phyloP scores from a whole-genome alignment of 345 rosid species.

The Noccaea caerulescens region DNA sequence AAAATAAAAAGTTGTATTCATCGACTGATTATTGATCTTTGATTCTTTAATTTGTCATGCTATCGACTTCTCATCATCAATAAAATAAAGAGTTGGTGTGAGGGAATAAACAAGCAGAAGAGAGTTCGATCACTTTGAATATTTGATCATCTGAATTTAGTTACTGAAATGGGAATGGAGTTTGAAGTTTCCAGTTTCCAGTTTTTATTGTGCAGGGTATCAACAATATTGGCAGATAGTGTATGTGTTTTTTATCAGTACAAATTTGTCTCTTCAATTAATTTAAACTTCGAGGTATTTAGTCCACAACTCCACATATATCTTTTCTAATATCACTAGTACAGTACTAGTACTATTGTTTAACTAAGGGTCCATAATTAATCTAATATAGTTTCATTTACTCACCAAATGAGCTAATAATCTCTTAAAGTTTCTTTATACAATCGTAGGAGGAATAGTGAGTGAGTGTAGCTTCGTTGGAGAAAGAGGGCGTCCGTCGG shows the following conservation, averaged over 20 bases:
- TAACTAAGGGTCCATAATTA: no score
- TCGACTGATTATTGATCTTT: not conserved
- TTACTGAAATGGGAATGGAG: not conserved
- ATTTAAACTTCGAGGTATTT: not conserved
- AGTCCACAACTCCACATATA: not conserved
- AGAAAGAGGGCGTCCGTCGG: conserved; percentile 37
- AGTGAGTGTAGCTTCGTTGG: conserved; percentile 14
- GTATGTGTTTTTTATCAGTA: not conserved
- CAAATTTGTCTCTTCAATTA: not conserved
- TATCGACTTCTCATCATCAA: conserved; percentile 1
- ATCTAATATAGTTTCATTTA: no score
- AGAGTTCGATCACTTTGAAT: not conserved
- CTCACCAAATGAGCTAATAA: not conserved
- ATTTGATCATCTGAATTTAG: no score
- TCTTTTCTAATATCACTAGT: not conserved
- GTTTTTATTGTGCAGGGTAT: not conserved
- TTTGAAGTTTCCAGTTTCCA: conserved; percentile 18
- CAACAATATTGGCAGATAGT: not conserved
- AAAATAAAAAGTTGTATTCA: not conserved
- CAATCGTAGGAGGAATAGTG: conserved; percentile 20
- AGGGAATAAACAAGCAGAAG: not conserved
- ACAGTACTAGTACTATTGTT: no score
- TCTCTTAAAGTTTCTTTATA: not conserved
- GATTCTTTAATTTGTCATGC: not conserved
- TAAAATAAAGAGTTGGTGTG: not conserved